Conservation (phyloP, 2,329 filamentous ascomycete genomes). For the Sclerotinia sclerotiorum region DNA sequence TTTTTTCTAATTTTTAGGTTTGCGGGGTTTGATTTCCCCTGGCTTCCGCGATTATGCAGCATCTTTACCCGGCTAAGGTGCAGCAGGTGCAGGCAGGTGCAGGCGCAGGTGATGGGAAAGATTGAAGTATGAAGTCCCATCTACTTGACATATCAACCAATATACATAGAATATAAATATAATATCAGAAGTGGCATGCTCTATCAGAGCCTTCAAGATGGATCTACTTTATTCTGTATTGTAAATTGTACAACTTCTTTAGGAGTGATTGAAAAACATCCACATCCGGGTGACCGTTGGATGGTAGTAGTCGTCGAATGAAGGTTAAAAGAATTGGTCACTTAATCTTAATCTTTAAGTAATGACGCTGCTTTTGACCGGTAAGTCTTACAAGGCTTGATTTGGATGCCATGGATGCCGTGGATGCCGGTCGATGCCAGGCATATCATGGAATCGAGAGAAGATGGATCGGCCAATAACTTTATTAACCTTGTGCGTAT, state of each 20-base stretch:
- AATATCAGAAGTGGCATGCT: neutral
- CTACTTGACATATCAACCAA: neutral
- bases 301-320: neutral
- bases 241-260: neutral
- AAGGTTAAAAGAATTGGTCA: neutral
- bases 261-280: neutral
- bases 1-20: neutral
- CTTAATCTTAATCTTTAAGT: neutral
- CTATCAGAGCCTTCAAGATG: neutral
- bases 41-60: neutral
- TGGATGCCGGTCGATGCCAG: neutral
- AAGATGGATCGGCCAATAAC: neutral
- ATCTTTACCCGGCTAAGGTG: neutral
- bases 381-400: neutral
- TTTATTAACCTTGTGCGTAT: neutral
- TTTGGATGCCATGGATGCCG: neutral
- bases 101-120: neutral
- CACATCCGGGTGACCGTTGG: neutral
- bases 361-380: neutral
- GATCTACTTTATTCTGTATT: neutral
- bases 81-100: neutral
- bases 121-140: neutral
- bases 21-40: slow-evolving; percentile 3
- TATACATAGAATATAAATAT: neutral
- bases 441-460: neutral